Evolutionary conservation across 129 eudicot genomes (phyloP), one percentile per base, ranked within the genome.

Genomic region (Calendula officinalis): DNA sequence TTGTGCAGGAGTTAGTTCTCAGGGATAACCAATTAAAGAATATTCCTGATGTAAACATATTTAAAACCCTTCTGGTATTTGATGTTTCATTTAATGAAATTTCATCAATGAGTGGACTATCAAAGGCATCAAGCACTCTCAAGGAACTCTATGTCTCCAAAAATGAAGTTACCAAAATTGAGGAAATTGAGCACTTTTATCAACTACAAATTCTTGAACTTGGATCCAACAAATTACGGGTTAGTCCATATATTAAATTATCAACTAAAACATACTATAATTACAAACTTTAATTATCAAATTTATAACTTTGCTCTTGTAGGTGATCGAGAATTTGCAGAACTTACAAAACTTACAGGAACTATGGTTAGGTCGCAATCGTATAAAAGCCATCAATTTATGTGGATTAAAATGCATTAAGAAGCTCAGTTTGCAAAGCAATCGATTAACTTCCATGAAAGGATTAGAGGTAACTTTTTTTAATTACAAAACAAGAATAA

Each of bases 381-480:
- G 99, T 61, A 92, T 92, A 39, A 72, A 78, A 75, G 43, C 80
- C 45, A 82, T 92, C 37, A 68, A 92, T 70, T 80, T 92, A 56
- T 92, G 99, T 73, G 96, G 99, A 36, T 70, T 92, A 76, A 92
- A 81, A 78, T 81, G 95, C 83, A 88, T 92, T 60, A 83, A 81
- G 82, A 92, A 88, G 83, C 69, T 92, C 34, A 92, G 99, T 78
- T 75, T 92, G 81, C 99, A 92, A 71, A 92, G 99, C 86, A 92
- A 92, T 69, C 88, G 99, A 46, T 74, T 92, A 70, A 85, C 87
- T 71, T 92, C 96, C 14, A 92, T 83, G 82, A 67, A 64, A 67
- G 99, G 99, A 68, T 49, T 92, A 51, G 89, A 92, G 99, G 98
- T 92, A 81, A 60, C 40, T 64, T 38, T 5, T 39, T 37, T 47